A percentile compares a stretch with the other conserved stretches of the same genome.
These are phyloP conservation scores for Syncephalastrum contaminatum DNA, from an alignment of 371 early-diverging fungal genomes.

Conservation along the genomic window DNA sequence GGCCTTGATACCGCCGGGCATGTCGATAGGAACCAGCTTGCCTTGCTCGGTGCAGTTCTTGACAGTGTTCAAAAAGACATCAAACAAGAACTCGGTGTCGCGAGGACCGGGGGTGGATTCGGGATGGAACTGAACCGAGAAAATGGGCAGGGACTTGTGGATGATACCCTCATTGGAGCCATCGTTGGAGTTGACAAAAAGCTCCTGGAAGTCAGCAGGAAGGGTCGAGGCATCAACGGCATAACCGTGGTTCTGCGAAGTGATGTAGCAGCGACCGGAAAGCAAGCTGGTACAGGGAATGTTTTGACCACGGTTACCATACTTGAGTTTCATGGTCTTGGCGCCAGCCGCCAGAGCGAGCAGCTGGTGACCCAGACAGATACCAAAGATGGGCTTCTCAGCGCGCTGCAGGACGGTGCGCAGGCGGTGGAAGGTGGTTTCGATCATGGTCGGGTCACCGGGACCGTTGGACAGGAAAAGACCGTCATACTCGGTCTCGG, in stretches of 20 bases:
- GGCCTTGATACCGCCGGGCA: slow-evolving; percentile 65
- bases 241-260: slow-evolving; percentile 97
- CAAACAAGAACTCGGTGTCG: slow-evolving; percentile 95
- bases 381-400: slow-evolving; percentile 95
- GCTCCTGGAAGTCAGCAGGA: slow-evolving; percentile 77
- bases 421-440: slow-evolving; percentile 72
- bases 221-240: slow-evolving; percentile 88
- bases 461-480: slow-evolving; percentile 97
- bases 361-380: slow-evolving; percentile 97
- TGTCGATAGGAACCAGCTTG: slow-evolving; percentile 69
- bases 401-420: slow-evolving; percentile 61
- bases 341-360: slow-evolving; percentile 93
- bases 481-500: slow-evolving; percentile 77
- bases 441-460: slow-evolving; percentile 90
- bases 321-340: slow-evolving; percentile 92
- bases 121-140: slow-evolving; percentile 98
- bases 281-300: slow-evolving; percentile 96
- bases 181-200: slow-evolving; percentile 97
- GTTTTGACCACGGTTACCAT: slow-evolving; percentile 98
- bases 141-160: slow-evolving; percentile 86
- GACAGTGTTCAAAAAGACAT: slow-evolving; percentile 82
- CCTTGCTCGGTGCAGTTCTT: slow-evolving; percentile 71
- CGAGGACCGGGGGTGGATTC: slow-evolving; percentile 97
- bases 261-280: slow-evolving; percentile 96
- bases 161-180: slow-evolving; percentile 97